Conservation (phyloP, 2,329 filamentous ascomycete genomes). For the Periconia sp. region DNA sequence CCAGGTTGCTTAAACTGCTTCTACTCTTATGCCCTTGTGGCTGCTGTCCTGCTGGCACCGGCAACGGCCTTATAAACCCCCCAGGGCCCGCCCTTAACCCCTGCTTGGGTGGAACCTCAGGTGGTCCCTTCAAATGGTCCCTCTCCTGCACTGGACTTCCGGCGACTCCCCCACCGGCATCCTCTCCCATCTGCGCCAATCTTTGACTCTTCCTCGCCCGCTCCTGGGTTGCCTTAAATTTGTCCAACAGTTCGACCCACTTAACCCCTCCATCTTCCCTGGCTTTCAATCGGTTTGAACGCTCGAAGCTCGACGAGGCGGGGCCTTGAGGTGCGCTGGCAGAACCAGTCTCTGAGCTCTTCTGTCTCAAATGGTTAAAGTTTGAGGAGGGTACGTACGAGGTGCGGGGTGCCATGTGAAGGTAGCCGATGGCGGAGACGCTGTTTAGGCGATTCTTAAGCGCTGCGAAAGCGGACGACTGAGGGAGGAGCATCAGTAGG, state of each 20-base stretch:
- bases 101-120: slow-evolving; percentile 32
- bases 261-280: slow-evolving; percentile 84
- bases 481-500: slow-evolving; percentile 95
- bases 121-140: slow-evolving; percentile 32
- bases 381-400: slow-evolving; percentile 62
- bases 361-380: slow-evolving; percentile 49
- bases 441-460: slow-evolving; percentile 96
- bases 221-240: slow-evolving; percentile 92
- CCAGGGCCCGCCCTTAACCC: slow-evolving; percentile 25
- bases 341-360: slow-evolving; percentile 48
- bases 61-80: slow-evolving; percentile 26
- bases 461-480: slow-evolving; percentile 95
- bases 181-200: slow-evolving; percentile 49
- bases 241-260: slow-evolving; percentile 92
- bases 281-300: slow-evolving; percentile 75
- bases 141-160: slow-evolving; percentile 33
- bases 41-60: slow-evolving; percentile 19
- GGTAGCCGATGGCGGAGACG: slow-evolving; percentile 93
- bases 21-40: slow-evolving; percentile 42
- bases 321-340: slow-evolving; percentile 40
- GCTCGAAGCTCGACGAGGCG: slow-evolving; percentile 54
- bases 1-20: slow-evolving; percentile 52
- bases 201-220: slow-evolving; percentile 75
- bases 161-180: slow-evolving; percentile 24
- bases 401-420: slow-evolving; percentile 82